Base-by-base conservation (phyloP, 768 basidiomycete species). In the Leucocoprinus birnbaumii region DNA sequence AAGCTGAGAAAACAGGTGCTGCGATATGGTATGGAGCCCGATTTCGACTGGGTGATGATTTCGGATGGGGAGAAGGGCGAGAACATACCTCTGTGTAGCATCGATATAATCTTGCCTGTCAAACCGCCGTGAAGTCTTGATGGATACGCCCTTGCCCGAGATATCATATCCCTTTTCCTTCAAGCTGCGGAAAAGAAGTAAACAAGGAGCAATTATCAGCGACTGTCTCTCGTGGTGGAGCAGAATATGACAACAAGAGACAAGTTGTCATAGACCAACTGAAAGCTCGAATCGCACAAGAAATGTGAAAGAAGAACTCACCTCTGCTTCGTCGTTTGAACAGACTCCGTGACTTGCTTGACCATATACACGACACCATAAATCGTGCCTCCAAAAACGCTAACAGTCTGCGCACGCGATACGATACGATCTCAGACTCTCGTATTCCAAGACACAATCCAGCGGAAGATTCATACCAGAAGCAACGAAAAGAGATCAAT, bases 61-160 rank as follows among this genome's bases (percentile, higher is more conserved):
- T n/a, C 21, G 7, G 51, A 49, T 26, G 16, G 47, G 16, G 13
- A 45, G 21, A 26, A 10, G n/a, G 19, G 7, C 18, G 40, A 7
- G 8, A 26, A 61, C 73, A 58, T 53, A 87, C 87, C 87, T 72
- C 63, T 89, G 88, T 14, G 87, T 89, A 6, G 86, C 85, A 62
- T 89, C 86, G 2, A 89, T 71, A 57, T 89, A 89, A 40, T 80
- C 76, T 51, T 86, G 81, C 38, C 84, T 73, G 57, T 82, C 81
- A 58, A 85, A 77, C 5, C 77, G 75, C 56, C 75, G 79, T 19
- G 74, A 65, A 1, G 86, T 89, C 68, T 86, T 87, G 41, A 90
- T 73, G 0, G 85, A 79, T 11, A 89, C 73, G 3, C 88, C 88
- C 3, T 72, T 70, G n/a, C 73, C 66, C 0, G 85, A 83, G 44